These are phyloP conservation scores for Magnusiomyces tetraspermus DNA, from an alignment of 1,139 yeast species.

Conservation along the genomic window DNA sequence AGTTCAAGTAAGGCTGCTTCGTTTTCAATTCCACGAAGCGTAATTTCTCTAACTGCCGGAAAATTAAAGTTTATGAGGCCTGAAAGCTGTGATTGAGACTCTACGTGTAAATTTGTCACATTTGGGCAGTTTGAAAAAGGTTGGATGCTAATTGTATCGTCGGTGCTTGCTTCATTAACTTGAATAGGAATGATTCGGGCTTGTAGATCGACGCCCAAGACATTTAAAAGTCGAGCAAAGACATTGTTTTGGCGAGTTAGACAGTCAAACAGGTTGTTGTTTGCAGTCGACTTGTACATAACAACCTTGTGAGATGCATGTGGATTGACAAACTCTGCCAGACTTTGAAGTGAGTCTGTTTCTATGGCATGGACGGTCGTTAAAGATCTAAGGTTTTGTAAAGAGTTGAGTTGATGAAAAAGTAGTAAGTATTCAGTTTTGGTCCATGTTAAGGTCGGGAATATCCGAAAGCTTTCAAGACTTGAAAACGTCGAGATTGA, in stretches of 20 bases:
- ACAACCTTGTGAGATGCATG: neutral
- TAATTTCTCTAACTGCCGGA: neutral
- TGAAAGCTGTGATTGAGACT: neutral
- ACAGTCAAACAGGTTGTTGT: neutral
- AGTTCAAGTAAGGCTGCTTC: neutral
- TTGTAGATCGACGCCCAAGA: neutral
- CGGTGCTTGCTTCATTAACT: too few species aligned
- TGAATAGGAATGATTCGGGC: too few species aligned
- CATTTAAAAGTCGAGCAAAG: neutral
- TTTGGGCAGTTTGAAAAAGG: neutral
- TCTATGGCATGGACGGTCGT: neutral
- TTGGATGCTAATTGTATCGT: too few species aligned
- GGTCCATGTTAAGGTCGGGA: neutral
- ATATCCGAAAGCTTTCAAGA: neutral
- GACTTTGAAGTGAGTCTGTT: neutral
- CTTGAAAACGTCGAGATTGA: neutral
- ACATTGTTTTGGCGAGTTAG: neutral
- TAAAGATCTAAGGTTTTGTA: neutral
- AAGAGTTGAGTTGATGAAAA: too few species aligned
- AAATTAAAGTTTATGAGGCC: neutral
- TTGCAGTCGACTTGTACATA: neutral
- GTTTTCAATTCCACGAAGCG: neutral
- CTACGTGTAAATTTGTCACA: neutral
- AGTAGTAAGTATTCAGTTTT: neutral
- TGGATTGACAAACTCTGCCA: neutral